Evolutionary conservation across 805 yeast species (phyloP), one percentile per base, ranked within the genome.

Genomic region (Peterozyma toletana): DNA sequence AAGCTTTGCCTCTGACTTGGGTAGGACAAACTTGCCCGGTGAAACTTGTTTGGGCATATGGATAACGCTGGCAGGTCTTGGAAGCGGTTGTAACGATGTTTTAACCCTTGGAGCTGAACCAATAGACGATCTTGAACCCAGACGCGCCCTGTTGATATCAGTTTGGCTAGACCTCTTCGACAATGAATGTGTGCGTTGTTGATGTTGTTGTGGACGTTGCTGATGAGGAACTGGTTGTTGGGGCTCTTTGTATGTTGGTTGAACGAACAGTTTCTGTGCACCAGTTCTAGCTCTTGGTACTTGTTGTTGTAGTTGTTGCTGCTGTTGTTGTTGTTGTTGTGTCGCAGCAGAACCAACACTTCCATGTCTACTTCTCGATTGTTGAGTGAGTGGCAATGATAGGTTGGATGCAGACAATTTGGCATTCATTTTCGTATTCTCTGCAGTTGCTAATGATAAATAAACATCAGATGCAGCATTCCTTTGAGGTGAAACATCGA

Each of bases 351-450:
- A 21, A 7, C 27, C 27, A 21, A 21, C 27, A 21, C 27, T 21
- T 21, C 27, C 27, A 21, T 21, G 27, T 7, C 27, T 21, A 21
- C 27, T 21, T 21, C 27, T 21, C 7, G 27, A 7, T 21, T 21
- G 45, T 15, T 39, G 43, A 10, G 14, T 31, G 33, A 11, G 31
- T 29, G 16, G 63, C n/a, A 64, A 55, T 6, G 80, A 70, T 55
- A 78, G 57, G 9, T 11, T 11, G 4, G 34, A 14, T 5, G 34
- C 34, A 9, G 34, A 13, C 9, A 31, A 31, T 31, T 31, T 31
- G 1, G 91, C 83, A 60, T 85, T 85, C 45, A 83, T 56, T 46
- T 89, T 70, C 0, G 93, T 85, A 58, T 85, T 85, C 55, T 84
- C 89, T 1, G 90, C 90, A 0, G 93, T 85, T 1, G 90, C 73